Evolutionary conservation across 2,329 filamentous ascomycete species (phyloP).

Genomic region (Ceratocystis ficicola): DNA sequence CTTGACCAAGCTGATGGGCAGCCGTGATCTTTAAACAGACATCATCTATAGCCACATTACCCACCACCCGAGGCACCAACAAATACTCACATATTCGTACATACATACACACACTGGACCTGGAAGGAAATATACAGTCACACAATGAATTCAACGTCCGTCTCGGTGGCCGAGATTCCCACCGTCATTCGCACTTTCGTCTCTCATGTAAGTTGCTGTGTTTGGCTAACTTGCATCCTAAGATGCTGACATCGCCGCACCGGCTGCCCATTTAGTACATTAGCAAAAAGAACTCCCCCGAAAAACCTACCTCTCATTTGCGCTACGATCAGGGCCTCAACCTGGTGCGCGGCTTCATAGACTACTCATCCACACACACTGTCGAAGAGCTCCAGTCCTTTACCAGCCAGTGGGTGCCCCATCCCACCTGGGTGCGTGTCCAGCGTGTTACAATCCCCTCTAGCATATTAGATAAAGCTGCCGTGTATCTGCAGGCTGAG

Average conservation of each 20-base stretch:
- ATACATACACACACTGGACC: background rate
- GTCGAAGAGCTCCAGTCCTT: slow-evolving; percentile 91
- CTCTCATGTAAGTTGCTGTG: slow-evolving; percentile 55
- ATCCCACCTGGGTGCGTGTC: slow-evolving; percentile 74
- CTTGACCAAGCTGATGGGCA: background rate
- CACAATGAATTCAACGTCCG: slow-evolving; percentile 58
- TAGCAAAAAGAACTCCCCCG: slow-evolving; percentile 44
- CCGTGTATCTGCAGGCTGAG: slow-evolving; percentile 55
- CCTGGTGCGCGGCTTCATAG: slow-evolving; percentile 73
- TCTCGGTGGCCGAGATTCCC: slow-evolving; percentile 74
- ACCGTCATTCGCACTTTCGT: slow-evolving; percentile 78
- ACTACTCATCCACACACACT: slow-evolving; percentile 74
- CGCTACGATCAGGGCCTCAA: slow-evolving; percentile 89
- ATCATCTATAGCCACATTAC: background rate
- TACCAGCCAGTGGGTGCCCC: slow-evolving; percentile 81
- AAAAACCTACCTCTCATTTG: slow-evolving; percentile 79
- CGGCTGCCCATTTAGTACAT: slow-evolving; percentile 50
- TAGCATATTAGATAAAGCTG: slow-evolving; percentile 52
- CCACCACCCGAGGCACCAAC: background rate
- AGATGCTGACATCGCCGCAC: background rate
- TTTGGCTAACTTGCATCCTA: background rate
- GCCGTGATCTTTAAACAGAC: slow-evolving; percentile 1
- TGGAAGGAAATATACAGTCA: background rate
- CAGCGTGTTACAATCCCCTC: slow-evolving; percentile 55
- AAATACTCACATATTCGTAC: background rate